A percentile compares a stretch with the other conserved stretches of the same genome.
These are phyloP conservation scores for Eremomyces bilateralis DNA, from an alignment of 495 filamentous ascomycete genomes.

Conservation along the genomic window DNA sequence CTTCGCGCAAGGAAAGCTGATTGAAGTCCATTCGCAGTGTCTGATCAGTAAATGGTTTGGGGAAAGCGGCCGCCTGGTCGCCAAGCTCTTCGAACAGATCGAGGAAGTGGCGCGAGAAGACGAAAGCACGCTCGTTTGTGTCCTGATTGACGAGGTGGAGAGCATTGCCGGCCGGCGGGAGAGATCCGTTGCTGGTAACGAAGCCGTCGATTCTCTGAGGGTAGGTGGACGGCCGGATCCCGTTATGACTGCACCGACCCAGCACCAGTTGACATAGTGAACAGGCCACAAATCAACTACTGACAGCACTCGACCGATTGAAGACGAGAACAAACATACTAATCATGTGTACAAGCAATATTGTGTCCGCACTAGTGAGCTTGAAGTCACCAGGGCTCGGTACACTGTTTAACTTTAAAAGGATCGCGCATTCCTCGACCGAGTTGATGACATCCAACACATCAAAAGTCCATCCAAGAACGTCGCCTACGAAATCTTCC, in stretches of 20 bases:
- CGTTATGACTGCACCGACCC: too few relatives aligned
- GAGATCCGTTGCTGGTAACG: conserved; percentile 20
- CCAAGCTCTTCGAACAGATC: conserved; percentile 27
- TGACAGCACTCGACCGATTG: conserved; percentile 17
- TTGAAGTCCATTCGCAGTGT: conserved; percentile 29
- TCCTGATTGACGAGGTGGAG: conserved; percentile 36
- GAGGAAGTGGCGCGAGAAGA: conserved; percentile 23
- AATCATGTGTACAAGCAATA: conserved; percentile 31
- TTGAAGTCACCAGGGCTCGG: neutral
- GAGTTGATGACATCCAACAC: conserved; percentile 29
- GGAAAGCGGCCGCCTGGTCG: conserved; percentile 32
- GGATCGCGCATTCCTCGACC: conserved; percentile 33
- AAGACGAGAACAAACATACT: conserved; percentile 23
- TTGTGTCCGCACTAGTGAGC: conserved; percentile 21
- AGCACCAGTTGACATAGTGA: too few relatives aligned
- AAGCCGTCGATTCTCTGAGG: conserved; percentile 28
- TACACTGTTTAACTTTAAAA: neutral
- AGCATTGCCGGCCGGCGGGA: conserved; percentile 26
- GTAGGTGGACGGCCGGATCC: conserved; percentile 10
- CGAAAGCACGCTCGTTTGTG: conserved; percentile 26
- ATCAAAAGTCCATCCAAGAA: conserved; percentile 23
- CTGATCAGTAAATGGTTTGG: conserved; percentile 33
- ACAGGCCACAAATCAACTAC: conserved; percentile 24
- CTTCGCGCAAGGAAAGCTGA: conserved; percentile 22
- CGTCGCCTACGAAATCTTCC: conserved; percentile 30